These are phyloP conservation scores for Draba incana DNA, from an alignment of 345 rosid genomes.

Conservation along the genomic window DNA sequence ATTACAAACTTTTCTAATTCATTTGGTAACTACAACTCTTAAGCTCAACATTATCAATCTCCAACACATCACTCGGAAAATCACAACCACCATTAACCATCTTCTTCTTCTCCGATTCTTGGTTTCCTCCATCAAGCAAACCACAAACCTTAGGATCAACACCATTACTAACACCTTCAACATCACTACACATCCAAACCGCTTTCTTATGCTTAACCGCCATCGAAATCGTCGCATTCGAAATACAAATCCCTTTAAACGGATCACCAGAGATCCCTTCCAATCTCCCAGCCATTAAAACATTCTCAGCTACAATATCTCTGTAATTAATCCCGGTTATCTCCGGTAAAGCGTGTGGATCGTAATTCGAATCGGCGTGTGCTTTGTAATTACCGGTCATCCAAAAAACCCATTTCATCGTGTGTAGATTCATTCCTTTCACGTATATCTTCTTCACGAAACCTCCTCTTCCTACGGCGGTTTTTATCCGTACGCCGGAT, in stretches of 20 bases:
- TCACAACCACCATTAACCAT: constrained; percentile 50
- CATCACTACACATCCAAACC: constrained; percentile 69
- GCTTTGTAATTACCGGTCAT: constrained; percentile 64
- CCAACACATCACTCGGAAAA: constrained; percentile 57
- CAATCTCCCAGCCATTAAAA: constrained; percentile 51
- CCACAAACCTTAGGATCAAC: constrained; percentile 61
- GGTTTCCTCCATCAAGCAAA: constrained; percentile 32
- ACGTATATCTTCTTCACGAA: constrained; percentile 57
- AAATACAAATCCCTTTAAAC: constrained; percentile 66
- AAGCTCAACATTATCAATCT: constrained; percentile 67
- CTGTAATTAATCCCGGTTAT: constrained; percentile 54
- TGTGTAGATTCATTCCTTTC: constrained; percentile 51
- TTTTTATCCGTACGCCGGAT: constrained; percentile 62
- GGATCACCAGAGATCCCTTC: constrained; percentile 53
- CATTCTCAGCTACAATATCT: constrained; percentile 58
- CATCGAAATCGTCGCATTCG: constrained; percentile 55
- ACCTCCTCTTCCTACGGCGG: constrained; percentile 65
- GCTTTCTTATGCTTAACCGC: constrained; percentile 45
- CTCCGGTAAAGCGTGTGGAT: constrained; percentile 60
- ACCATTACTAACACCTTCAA: constrained; percentile 50
- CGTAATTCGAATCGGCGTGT: constrained; percentile 53
- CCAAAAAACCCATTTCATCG: constrained; percentile 77
- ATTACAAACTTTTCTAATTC: constrained; percentile 14
- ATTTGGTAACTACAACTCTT: constrained; percentile 55
- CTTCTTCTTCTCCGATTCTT: constrained; percentile 19